Percentiles rank a stretch among this genome's conserved stretches.
Conservation (phyloP, 2,329 filamentous ascomycete genomes). For the Phyllosticta citrichinensis region DNA sequence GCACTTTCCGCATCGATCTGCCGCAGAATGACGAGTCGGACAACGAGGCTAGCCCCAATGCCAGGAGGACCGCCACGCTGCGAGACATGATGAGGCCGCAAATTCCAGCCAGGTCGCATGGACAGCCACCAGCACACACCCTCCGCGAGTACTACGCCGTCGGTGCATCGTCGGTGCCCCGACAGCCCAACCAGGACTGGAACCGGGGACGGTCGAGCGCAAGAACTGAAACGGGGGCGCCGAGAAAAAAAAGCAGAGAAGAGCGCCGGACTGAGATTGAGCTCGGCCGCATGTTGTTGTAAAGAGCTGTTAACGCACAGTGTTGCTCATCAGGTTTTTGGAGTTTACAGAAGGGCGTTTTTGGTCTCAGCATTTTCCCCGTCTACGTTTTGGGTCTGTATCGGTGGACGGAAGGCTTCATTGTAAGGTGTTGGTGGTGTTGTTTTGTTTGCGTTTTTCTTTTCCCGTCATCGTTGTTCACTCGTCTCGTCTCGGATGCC, state of each 20-base stretch:
- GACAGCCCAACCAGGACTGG: background rate
- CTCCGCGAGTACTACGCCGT: constrained; percentile 2
- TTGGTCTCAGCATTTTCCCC: too few relatives aligned
- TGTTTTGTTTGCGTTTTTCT: too few relatives aligned
- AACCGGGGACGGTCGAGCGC: background rate
- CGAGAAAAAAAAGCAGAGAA: constrained; percentile 25
- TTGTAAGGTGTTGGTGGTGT: too few relatives aligned
- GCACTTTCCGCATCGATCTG: constrained; percentile 34
- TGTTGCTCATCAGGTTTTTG: too few relatives aligned
- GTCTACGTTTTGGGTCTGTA: too few relatives aligned
- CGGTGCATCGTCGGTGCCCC: background rate
- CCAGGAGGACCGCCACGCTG: background rate
- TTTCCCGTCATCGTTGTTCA: too few relatives aligned
- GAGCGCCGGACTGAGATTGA: constrained; percentile 33
- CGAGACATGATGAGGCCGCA: background rate
- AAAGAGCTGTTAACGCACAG: too few relatives aligned
- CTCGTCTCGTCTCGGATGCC: too few relatives aligned
- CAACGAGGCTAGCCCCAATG: background rate
- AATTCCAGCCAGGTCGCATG: background rate
- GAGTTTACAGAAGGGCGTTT: too few relatives aligned
- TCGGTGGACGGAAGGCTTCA: too few relatives aligned
- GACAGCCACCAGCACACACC: background rate
- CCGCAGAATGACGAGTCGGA: constrained; percentile 14
- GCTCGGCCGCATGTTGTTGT: constrained; percentile 16
- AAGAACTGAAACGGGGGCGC: background rate